Conservation (phyloP, 345 rosid genomes). For the Boechera divaricarpa region DNA sequence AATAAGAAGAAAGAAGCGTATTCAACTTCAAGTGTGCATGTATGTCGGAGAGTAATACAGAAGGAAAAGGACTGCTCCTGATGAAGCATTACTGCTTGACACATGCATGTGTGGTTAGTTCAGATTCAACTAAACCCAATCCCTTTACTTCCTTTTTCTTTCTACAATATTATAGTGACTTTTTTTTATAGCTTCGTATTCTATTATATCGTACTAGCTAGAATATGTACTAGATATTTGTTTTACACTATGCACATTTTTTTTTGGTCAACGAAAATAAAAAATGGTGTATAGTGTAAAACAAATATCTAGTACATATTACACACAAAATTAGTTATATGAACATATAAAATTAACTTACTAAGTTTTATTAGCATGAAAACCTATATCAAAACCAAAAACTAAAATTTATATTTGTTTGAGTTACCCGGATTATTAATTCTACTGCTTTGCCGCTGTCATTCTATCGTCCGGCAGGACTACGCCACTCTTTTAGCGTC, state of each 20-base stretch:
- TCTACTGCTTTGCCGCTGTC: no score
- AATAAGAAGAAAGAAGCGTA: not conserved
- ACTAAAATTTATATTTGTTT: no score
- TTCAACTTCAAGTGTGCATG: conserved; percentile 16
- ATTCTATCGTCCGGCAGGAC: no score
- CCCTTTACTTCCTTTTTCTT: conserved; percentile 10
- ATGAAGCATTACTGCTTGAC: conserved; percentile 35
- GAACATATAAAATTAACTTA: not conserved
- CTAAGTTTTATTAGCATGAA: no score
- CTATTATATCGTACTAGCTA: not conserved
- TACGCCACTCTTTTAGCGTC: no score
- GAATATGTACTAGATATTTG: not conserved
- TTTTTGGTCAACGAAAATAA: not conserved
- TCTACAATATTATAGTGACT: not conserved
- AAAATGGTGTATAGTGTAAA: not conserved
- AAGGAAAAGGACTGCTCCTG: conserved; percentile 26
- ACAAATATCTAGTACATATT: not conserved
- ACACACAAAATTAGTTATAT: not conserved
- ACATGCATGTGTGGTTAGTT: conserved; percentile 34
- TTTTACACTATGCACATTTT: not conserved
- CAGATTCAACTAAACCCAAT: conserved; percentile 34
- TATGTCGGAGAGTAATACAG: conserved; percentile 21
- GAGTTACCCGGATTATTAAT: no score
- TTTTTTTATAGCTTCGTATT: not conserved
- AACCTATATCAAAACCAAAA: not conserved